Conservation (phyloP, 2,329 filamentous ascomycete species). For the Pestalotiopsis sp. region DNA sequence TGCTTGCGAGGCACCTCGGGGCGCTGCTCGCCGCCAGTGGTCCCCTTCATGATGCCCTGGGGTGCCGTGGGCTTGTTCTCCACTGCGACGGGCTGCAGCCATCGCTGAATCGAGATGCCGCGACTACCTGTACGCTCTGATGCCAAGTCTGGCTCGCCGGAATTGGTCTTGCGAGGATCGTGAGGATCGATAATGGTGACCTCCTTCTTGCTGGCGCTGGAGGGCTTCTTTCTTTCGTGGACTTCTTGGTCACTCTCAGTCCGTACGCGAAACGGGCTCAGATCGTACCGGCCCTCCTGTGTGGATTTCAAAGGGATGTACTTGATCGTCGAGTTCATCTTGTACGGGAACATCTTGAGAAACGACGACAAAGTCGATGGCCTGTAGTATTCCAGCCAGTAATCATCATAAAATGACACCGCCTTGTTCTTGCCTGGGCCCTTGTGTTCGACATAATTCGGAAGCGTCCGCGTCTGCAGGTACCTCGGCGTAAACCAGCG, state of each 20-base stretch:
- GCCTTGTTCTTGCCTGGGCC: conserved; percentile 42
- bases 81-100: conserved; percentile 55
- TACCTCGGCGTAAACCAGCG: conserved; percentile 82
- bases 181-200: conserved; percentile 70
- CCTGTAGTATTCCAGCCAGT: conserved; percentile 97
- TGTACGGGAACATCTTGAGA: conserved; percentile 88
- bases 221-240: conserved; percentile 60
- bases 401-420: conserved; percentile 78
- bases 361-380: conserved; percentile 87
- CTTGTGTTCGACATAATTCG: conserved; percentile 45
- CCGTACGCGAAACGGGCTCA: conserved; percentile 86
- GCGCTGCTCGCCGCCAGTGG: conserved; percentile 17
- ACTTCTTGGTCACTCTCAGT: conserved; percentile 62
- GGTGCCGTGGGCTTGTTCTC: conserved; percentile 37
- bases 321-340: conserved; percentile 86
- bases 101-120: conserved; percentile 61
- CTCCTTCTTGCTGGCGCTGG: conserved; percentile 57
- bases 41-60: conserved; percentile 62
- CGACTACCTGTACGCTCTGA: conserved; percentile 40
- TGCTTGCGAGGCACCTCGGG: conserved; percentile 48
- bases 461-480: conserved; percentile 65
- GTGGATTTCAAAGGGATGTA: conserved; percentile 78
- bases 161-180: conserved; percentile 35
- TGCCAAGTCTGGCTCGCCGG: conserved; percentile 44
- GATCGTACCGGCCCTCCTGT: conserved; percentile 75